Evolutionary conservation across 1,139 yeast species (phyloP).

Genomic region (Nadsonia commutata): DNA sequence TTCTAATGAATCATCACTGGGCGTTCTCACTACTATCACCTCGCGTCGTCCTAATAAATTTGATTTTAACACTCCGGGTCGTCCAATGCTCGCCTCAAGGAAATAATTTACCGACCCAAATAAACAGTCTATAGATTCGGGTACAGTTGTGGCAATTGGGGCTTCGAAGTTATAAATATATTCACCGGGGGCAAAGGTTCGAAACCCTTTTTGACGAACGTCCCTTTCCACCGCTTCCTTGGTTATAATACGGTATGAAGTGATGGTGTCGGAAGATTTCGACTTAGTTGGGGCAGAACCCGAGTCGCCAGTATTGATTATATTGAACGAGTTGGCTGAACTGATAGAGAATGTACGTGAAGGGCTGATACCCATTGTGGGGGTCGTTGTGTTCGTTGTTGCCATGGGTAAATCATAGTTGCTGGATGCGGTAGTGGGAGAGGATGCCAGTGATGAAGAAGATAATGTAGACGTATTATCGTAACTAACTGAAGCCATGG

Average conservation of each 20-base stretch:
- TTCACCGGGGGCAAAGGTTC: slow-evolving; percentile 61
- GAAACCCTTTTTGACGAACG: slow-evolving; percentile 22
- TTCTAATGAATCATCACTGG: slow-evolving; percentile 65
- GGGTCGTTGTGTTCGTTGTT: no score
- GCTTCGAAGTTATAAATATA: slow-evolving; percentile 86
- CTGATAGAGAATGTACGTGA: neutral
- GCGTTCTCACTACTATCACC: slow-evolving; percentile 56
- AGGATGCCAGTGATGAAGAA: slow-evolving; percentile 6
- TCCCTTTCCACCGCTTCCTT: slow-evolving; percentile 20
- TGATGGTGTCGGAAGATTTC: neutral
- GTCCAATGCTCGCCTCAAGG: slow-evolving; percentile 52
- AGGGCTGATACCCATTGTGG: neutral
- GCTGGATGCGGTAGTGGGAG: neutral
- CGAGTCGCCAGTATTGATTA: neutral
- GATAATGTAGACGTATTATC: slow-evolving; percentile 4
- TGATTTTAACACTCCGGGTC: slow-evolving; percentile 76
- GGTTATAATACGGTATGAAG: neutral
- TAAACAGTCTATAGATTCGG: slow-evolving; percentile 66
- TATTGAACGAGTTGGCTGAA: neutral
- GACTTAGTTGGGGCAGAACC: no score
- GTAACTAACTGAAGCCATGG: neutral
- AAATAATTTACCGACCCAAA: slow-evolving; percentile 67
- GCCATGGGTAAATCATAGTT: no score
- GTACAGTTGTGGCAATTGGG: slow-evolving; percentile 65
- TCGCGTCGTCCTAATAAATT: slow-evolving; percentile 53